Conservation (phyloP, 805 yeast genomes). For the Kodamaea kakaduensis region DNA sequence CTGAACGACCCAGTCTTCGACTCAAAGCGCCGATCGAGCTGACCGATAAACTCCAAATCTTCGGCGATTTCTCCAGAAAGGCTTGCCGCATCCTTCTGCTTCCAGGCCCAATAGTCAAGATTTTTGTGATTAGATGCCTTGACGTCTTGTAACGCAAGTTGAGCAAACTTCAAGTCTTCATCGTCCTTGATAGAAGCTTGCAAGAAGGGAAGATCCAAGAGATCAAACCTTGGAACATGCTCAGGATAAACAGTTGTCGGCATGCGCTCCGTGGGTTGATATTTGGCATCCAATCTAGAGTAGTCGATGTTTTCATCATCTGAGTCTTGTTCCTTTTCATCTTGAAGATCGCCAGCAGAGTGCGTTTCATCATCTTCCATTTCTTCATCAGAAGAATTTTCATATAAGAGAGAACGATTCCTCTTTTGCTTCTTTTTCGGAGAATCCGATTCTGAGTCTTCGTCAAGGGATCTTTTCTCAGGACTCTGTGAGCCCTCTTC, state of each 20-base stretch:
- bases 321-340: slow-evolving; percentile 9
- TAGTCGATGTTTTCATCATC: slow-evolving; percentile 23
- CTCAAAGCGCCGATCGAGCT: slow-evolving; percentile 29
- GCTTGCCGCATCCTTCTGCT: slow-evolving; percentile 33
- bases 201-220: slow-evolving; percentile 44
- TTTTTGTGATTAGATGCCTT: slow-evolving; percentile 26
- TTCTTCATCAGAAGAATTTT: slow-evolving; percentile 32
- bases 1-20: slow-evolving; percentile 58
- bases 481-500: slow-evolving; percentile 19
- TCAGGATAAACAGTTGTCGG: slow-evolving; percentile 58
- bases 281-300: slow-evolving; percentile 30
- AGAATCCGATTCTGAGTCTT: slow-evolving; percentile 24
- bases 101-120: slow-evolving; percentile 67
- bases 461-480: slow-evolving; percentile 6
- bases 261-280: slow-evolving; percentile 46
- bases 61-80: slow-evolving; percentile 24
- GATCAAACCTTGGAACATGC: slow-evolving; percentile 20
- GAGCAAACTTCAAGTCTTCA: slow-evolving; percentile 62
- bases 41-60: slow-evolving; percentile 24
- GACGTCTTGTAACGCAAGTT: slow-evolving; percentile 33
- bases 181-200: slow-evolving; percentile 61
- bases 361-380: slow-evolving; percentile 18
- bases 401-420: slow-evolving; percentile 29
- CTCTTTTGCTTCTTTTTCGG: slow-evolving; percentile 24
- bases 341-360: slow-evolving; percentile 15